phyloP scores from a whole-genome alignment of 192 early-diverging fungal species.

The Backusella sp. region DNA sequence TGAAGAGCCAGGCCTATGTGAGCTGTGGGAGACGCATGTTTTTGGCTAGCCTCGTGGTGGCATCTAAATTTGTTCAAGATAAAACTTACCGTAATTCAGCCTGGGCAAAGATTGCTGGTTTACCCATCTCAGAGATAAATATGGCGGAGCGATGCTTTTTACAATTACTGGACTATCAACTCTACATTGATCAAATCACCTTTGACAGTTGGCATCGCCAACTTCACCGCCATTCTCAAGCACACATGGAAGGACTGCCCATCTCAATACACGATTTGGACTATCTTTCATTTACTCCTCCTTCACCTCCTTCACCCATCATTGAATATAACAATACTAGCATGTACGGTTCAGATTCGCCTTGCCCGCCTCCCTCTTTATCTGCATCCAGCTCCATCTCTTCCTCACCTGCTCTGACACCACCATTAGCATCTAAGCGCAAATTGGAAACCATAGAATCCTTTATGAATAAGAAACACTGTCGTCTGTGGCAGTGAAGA shows the following conservation, averaged over 20 bases:
- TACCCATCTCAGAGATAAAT: constrained; percentile 80
- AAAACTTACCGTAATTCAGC: constrained; percentile 84
- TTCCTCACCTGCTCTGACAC: constrained; percentile 25
- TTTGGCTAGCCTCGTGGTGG: constrained; percentile 78
- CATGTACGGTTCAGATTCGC: background rate
- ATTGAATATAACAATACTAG: background rate
- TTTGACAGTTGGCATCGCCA: constrained; percentile 42
- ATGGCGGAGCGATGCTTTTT: constrained; percentile 82
- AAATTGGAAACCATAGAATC: constrained; percentile 3
- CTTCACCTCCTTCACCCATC: background rate
- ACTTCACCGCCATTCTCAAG: constrained; percentile 25
- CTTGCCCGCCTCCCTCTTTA: background rate
- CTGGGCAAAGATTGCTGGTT: constrained; percentile 90
- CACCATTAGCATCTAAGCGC: constrained; percentile 16
- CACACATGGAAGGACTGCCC: background rate
- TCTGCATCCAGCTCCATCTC: constrained; percentile 19
- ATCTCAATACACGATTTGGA: constrained; percentile 1
- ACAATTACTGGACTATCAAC: constrained; percentile 75
- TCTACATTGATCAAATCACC: constrained; percentile 55
- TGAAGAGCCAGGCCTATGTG: constrained; percentile 38
- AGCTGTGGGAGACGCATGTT: constrained; percentile 83
- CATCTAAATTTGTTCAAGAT: constrained; percentile 90
- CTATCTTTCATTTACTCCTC: constrained; percentile 9
- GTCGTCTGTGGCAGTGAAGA: constrained; percentile 6
- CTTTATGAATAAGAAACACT: constrained; percentile 6